phyloP scores from a whole-genome alignment of 495 filamentous ascomycete species.

The Hypoxylon subgilvum region DNA sequence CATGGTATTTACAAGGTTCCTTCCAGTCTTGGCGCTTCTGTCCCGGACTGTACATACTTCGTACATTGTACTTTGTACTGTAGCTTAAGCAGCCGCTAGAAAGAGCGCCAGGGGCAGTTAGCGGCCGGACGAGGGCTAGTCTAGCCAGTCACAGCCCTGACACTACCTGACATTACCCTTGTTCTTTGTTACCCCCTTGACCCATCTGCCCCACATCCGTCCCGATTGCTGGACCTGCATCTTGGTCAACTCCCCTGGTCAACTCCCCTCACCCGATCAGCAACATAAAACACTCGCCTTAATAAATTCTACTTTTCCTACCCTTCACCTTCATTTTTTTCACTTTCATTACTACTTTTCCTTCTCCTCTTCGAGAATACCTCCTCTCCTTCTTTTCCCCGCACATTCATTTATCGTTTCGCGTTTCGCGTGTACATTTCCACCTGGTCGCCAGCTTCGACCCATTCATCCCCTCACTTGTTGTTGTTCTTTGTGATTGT shows the following conservation, averaged over 20 bases:
- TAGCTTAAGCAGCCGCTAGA: constrained; percentile 12
- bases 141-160: constrained; percentile 19
- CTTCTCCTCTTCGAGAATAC: constrained; percentile 28
- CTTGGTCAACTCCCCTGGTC: too few relatives aligned
- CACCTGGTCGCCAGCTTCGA: constrained; percentile 51
- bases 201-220: constrained; percentile 19
- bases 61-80: constrained; percentile 19
- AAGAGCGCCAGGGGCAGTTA: neutral
- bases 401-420: constrained; percentile 33
- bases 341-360: constrained; percentile 15
- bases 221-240: constrained; percentile 31
- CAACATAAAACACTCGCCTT: constrained; percentile 20
- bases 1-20: constrained; percentile 4
- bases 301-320: constrained; percentile 19
- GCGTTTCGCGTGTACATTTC: constrained; percentile 40
- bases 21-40: constrained; percentile 19
- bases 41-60: neutral
- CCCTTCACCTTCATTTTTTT: constrained; percentile 18
- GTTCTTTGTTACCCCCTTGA: constrained; percentile 9
- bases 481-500: constrained; percentile 26
- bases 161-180: constrained; percentile 13
- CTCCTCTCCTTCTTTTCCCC: constrained; percentile 39
- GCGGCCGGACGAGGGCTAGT: constrained; percentile 11
- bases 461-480: constrained; percentile 26
- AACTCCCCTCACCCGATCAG: constrained; percentile 2